Base-by-base conservation (phyloP, 805 yeast species). In the Yamadazyma paraphyllophila region DNA sequence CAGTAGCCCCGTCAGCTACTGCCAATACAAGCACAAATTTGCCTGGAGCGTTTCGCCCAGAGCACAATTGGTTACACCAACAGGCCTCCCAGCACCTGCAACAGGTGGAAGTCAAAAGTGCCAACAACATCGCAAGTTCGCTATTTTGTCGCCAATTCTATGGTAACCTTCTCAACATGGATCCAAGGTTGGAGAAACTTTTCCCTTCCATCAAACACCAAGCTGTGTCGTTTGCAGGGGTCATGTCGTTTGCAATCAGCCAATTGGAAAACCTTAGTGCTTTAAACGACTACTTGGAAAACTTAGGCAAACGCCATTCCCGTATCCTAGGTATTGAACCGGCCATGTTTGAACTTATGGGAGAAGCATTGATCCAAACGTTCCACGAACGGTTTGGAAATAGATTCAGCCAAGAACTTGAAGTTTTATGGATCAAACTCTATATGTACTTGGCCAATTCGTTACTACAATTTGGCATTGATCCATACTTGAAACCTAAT, bases 191-290 rank as follows among this genome's bases (percentile, higher is more conserved):
- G 49, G 88, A 83, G 53, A 72, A 68, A 33, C 59, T 81, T 58
- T 86, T 85, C 60, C 95, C 96, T 0, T 80, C 87, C 5, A 80
- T 87, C 51, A 77, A 77, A 50, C 90, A 85, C 59, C 96, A 88
- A 65, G 89, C 94, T 1, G 78, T 81, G 12, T 78, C 91, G 7
- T 83, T 88, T 68, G 89, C 92, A 0, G 90, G 91, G 4, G 88
- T 88, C 14, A 62, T 88, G 54, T 77, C 86, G 25, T 73, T 81
- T 36, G 85, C 91, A 2, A 79, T 88, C 48, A 64, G 76, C 25
- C 81, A 80, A 52, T 67, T 88, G 43, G 90, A 85, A 44, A 74
- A 82, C 51, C 67, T 87, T 43, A 58, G 73, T 2, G 62, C 65
- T 6, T 65, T 87, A 53, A 83, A 84, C 55, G 83, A 75, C 20